Evolutionary conservation across 306 rosid species (phyloP), one percentile per base, ranked within the genome.

Genomic region (Lupinus albus): DNA sequence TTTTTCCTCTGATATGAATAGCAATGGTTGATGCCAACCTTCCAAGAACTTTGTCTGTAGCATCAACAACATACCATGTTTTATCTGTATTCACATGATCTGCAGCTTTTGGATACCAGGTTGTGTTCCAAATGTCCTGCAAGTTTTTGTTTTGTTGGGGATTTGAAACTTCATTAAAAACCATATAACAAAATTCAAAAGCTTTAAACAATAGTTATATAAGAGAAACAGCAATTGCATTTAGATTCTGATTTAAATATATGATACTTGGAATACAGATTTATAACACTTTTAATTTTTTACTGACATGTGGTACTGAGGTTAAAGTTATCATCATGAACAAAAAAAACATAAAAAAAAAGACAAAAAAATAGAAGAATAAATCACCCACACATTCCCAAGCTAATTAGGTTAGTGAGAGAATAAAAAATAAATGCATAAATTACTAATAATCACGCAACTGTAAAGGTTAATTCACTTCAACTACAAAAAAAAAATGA

Each of bases 81-180:
- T 94, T 88, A 33, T 85, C 95, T 33, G 96, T 88, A 75, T 88
- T 91, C 61, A 90, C 86, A 54, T 94, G 99, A 79, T 94, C 97
- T 2, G 82, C 87, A 68, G 97, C 99, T 81, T 94, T 94, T 41
- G 99, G 99, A 71, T 94, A 89, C 95, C 95, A 93, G 36, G 89
- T 86, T 17, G 67, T 90, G 64, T 93, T 93, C 99, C 99, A 93
- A 68, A 93, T 88, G 75, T 93, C 99, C 97, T 93, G 53, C 74
- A 78, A 61, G 55, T 17, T 8, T 57, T 65, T 25, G 17, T 35
- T 67, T 11, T 6, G 30, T 11, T 10, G 14, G 20, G 14, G 28
- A 36, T 11, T 53, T 63, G 12, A 47, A 46, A 55, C 32, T 58
- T 48, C 42, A 45, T 48, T 30, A 14, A 7, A 49, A 35, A 14